Evolutionary conservation across 768 basidiomycete species (phyloP).

Genomic region (Lactarius sp.): DNA sequence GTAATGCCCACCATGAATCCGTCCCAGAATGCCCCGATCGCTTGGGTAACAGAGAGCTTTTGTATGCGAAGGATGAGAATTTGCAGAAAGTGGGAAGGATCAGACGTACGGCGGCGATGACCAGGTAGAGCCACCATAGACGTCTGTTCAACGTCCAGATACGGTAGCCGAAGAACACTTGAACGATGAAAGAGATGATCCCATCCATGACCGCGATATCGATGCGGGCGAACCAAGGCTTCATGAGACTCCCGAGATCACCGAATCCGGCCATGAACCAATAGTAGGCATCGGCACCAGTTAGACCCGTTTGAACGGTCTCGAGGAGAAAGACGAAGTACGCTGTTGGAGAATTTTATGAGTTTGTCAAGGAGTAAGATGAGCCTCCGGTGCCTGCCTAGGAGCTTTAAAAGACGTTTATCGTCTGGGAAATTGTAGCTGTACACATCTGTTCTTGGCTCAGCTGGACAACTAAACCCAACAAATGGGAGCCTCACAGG

Average conservation of each 20-base stretch:
- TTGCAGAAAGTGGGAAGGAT: neutral
- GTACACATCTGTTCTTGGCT: constrained; percentile 5
- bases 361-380: neutral
- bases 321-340: constrained; percentile 14
- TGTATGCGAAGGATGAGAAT: no score
- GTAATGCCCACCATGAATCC: neutral
- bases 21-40: neutral
- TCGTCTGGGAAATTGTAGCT: constrained; percentile 14
- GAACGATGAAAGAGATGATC: neutral
- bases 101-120: constrained; percentile 4
- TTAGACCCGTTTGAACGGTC: constrained; percentile 8
- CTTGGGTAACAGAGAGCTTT: constrained; percentile 5
- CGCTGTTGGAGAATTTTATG: neutral
- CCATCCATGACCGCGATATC: constrained; percentile 3
- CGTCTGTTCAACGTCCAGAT: constrained; percentile 15
- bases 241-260: neutral
- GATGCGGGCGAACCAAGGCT: constrained; percentile 1
- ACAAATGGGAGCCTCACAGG: neutral
- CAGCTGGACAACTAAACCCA: neutral
- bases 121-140: constrained; percentile 1
- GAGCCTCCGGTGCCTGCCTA: neutral
- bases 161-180: constrained; percentile 14
- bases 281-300: constrained; percentile 2
- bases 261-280: constrained; percentile 18
- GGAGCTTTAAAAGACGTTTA: neutral